A percentile compares a stretch with the other conserved stretches of the same genome.
Conservation (phyloP, 2,329 filamentous ascomycete genomes). For the Phialophora tarda region DNA sequence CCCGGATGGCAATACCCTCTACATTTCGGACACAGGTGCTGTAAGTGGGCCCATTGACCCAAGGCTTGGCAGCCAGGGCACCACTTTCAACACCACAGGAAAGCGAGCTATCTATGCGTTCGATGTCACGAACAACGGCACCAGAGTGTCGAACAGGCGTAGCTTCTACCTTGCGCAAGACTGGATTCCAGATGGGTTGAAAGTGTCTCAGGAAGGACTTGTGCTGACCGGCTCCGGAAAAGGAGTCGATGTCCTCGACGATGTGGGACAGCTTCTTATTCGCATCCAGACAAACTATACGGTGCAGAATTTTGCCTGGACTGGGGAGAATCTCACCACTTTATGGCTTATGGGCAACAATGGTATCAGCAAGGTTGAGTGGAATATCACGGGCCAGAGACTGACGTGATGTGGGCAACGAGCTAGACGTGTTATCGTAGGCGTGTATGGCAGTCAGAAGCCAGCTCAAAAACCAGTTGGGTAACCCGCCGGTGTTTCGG, state of each 20-base stretch:
- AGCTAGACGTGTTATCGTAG: background rate
- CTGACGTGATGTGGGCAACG: slow-evolving; percentile 24
- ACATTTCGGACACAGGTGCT: slow-evolving; percentile 51
- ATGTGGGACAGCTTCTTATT: slow-evolving; percentile 47
- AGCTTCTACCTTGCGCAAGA: slow-evolving; percentile 49
- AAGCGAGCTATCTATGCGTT: slow-evolving; percentile 44
- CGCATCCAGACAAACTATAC: slow-evolving; percentile 52
- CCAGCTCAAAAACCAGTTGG: background rate
- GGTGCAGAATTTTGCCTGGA: slow-evolving; percentile 55
- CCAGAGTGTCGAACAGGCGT: slow-evolving; percentile 48
- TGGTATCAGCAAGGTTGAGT: slow-evolving; percentile 49
- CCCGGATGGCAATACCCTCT: slow-evolving; percentile 48
- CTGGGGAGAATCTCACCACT: slow-evolving; percentile 47
- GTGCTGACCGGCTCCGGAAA: slow-evolving; percentile 49
- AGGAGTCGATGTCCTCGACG: slow-evolving; percentile 51
- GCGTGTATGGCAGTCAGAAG: background rate
- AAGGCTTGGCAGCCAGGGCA: slow-evolving; percentile 34
- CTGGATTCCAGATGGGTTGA: slow-evolving; percentile 52
- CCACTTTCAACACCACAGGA: slow-evolving; percentile 35
- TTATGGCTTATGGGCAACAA: slow-evolving; percentile 51
- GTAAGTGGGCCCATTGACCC: slow-evolving; percentile 41
- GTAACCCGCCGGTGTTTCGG: no score
- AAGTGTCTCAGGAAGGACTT: slow-evolving; percentile 51
- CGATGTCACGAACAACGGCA: slow-evolving; percentile 47
- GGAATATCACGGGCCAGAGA: slow-evolving; percentile 46